A percentile compares a stretch with the other conserved stretches of the same genome.
Evolutionary conservation across 495 filamentous ascomycete species (phyloP).

Genomic region (Hypomontagnella submonticulosa): DNA sequence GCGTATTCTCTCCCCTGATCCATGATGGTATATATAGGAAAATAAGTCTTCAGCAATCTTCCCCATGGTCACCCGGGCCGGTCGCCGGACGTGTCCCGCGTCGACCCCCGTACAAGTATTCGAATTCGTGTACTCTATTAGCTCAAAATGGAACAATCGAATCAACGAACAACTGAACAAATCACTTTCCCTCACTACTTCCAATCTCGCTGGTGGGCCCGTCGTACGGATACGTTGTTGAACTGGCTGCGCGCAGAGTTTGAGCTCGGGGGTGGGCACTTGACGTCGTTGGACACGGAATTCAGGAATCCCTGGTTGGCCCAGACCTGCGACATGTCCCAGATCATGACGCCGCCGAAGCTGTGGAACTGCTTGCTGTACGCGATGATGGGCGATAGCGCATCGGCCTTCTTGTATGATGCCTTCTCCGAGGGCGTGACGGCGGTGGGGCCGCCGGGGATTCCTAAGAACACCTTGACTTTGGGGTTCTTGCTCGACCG

Average conservation of each 20-base stretch:
- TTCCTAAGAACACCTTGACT: slow-evolving; percentile 72
- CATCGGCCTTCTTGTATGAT: slow-evolving; percentile 62
- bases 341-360: slow-evolving; percentile 77
- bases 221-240: slow-evolving; percentile 7
- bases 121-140: too few relatives aligned
- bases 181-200: neutral
- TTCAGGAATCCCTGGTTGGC: slow-evolving; percentile 66
- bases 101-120: too few relatives aligned
- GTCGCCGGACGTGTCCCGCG: too few relatives aligned
- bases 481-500: slow-evolving; percentile 67
- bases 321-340: slow-evolving; percentile 72
- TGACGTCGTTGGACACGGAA: slow-evolving; percentile 23
- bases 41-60: neutral
- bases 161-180: too few relatives aligned
- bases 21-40: neutral
- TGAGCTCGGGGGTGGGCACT: slow-evolving; percentile 14
- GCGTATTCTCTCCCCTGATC: neutral
- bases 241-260: slow-evolving; percentile 17
- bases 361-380: slow-evolving; percentile 64
- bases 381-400: slow-evolving; percentile 60
- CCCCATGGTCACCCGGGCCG: too few relatives aligned
- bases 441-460: slow-evolving; percentile 70
- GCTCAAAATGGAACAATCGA: too few relatives aligned
- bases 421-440: slow-evolving; percentile 63
- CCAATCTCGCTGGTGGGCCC: slow-evolving; percentile 36